Conservation (phyloP, 1,139 yeast genomes). For the Taphrina deformans region DNA sequence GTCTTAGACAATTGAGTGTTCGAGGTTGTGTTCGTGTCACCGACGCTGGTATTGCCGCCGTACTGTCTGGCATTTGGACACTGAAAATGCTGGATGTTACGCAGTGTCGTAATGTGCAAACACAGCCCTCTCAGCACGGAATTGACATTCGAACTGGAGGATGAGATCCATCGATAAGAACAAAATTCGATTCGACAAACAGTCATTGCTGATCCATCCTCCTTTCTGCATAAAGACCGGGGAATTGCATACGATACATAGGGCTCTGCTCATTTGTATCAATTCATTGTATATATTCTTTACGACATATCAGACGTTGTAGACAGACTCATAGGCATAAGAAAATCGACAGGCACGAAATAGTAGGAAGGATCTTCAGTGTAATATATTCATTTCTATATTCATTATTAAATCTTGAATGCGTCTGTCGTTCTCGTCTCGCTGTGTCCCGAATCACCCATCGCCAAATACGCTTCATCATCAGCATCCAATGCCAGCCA, state of each 20-base stretch:
- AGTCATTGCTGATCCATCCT: neutral
- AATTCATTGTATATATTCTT: neutral
- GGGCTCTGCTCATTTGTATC: too few relatives aligned
- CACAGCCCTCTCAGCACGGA: neutral
- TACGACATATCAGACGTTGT: neutral
- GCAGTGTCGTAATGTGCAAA: conserved; percentile 63
- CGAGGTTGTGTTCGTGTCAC: conserved; percentile 76
- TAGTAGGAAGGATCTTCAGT: neutral
- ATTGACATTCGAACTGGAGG: conserved; percentile 13
- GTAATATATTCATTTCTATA: neutral
- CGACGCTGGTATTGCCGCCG: conserved; percentile 68
- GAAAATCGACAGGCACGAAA: neutral
- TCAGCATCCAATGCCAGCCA: neutral
- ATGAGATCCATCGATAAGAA: neutral
- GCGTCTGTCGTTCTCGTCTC: neutral
- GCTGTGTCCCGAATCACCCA: neutral
- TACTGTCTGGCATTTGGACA: conserved; percentile 59
- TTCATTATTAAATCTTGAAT: too few relatives aligned
- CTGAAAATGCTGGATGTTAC: conserved; percentile 60
- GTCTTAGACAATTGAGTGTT: conserved; percentile 54
- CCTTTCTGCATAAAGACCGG: neutral
- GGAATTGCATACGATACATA: too few relatives aligned
- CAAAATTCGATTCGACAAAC: too few relatives aligned
- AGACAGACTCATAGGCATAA: neutral
- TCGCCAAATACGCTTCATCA: neutral